Evolutionary conservation across 2,329 filamentous ascomycete genomes (phyloP), one percentile per base, ranked within the genome.

Genomic region (Davidsoniella virescens): DNA sequence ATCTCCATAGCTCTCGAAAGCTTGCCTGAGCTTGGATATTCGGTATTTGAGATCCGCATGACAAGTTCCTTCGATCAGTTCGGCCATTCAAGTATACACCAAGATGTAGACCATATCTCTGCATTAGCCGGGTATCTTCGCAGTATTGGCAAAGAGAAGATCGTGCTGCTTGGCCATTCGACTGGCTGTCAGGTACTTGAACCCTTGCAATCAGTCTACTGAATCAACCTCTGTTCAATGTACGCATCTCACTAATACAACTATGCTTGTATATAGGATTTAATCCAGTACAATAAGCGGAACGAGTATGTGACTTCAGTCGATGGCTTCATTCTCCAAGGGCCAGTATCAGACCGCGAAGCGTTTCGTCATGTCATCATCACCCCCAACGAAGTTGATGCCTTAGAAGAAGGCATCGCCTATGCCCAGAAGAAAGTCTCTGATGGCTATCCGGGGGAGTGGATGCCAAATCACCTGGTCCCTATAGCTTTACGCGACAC

Each of bases 251-350:
- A 20, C 20, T 20, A 20, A 20, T 20, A 20, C 20, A 20, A 20
- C 20, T 4, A 20, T 20, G 20, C n/a, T 10, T 8, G 38, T 12
- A 10, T n/a, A 12, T 44, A 78, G 72, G 75, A 78, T 57, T 75
- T 70, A 54, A 71, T 77, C 62, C 71, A 72, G 55, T 78, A 78
- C 51, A 65, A 65, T 17, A 62, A 68, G 49, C 66, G 67, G 20
- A 60, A 61, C 45, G 58, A 68, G 36, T 58, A 59, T 5, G 63
- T 64, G 39, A 65, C 74, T 10, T 73, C 76, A 0, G 66, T 94
- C 1, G 77, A 92, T 53, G 87, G 82, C 36, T 80, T 79, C 45
- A 82, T 94, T 42, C 66, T 94, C 50, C 87, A 94, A 62, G 86
- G 82, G 0, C 80, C 84, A 0, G 80, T 88, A 3, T 85, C 78